Base-by-base conservation (phyloP, 495 filamentous ascomycete genomes). In the Chaetomidium leptoderma region DNA sequence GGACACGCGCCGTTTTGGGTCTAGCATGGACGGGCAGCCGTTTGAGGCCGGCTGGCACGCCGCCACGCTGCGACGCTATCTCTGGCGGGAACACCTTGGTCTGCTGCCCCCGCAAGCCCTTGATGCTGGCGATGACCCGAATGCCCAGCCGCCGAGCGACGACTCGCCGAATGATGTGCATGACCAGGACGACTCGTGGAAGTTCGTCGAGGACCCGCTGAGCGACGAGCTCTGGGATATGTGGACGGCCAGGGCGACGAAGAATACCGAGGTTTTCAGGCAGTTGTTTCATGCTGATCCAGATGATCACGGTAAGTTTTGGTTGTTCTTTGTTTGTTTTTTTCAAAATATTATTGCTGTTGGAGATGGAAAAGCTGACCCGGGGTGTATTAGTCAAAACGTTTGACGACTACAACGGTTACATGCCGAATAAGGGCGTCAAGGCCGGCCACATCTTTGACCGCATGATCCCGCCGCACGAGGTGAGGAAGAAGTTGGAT, bases 31-130 rank as follows among this genome's bases (percentile, higher is more conserved):
- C 60, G 90, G 92, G 9, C 58, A 84, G 55, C 78, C 83, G 2
- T 96, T 83, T 68, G 77, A 84, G 54, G 92, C 90, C 1, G 85
- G 85, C 19, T 82, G 83, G 54, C 84, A 89, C 58, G 90, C 91
- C 0, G 83, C 90, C 3, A 91, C 89, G 2, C 80, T 97, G 8
- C 83, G 92, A 44, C 82, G 90, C 21, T 86, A 88, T 44, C 82
- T 97, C 16, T 97, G 92, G 92, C 83, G 91, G 29, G 92, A 97
- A 67, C 92, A 97, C 66, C 80, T 97, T 0, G 92, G 92, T 3
- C 79, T 96, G 2, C 74, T 96, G 1, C 84, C 84, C 1, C 79
- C 89, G 0, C 89, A 96, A 63, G 70, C 79, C 5, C 78, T 88
- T 54, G 86, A 95, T 61, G 90, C 82, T 0, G 77, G 73, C 3